phyloP scores from a whole-genome alignment of 345 rosid genomes.

The Aquilaria yunnanensis region DNA sequence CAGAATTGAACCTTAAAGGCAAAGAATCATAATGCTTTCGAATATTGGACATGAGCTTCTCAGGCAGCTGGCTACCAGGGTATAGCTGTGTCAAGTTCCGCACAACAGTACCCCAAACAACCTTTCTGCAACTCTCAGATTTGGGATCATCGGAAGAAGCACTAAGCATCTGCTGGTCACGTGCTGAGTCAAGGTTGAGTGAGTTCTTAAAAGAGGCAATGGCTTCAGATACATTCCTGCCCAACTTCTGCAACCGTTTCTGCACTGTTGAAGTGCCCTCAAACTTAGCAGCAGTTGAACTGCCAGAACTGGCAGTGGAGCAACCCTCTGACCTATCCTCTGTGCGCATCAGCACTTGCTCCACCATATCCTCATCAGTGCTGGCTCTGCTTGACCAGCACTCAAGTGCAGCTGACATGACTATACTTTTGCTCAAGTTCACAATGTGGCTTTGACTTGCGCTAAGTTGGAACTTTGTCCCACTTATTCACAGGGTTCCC shows the following conservation, averaged over 20 bases:
- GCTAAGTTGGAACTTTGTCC: neutral
- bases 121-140: slow-evolving; percentile 56
- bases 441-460: neutral
- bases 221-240: slow-evolving; percentile 84
- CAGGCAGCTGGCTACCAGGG: slow-evolving; percentile 93
- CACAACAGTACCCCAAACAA: slow-evolving; percentile 85
- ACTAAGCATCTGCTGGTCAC: slow-evolving; percentile 20
- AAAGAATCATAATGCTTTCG: slow-evolving; percentile 94
- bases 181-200: slow-evolving; percentile 56
- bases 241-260: slow-evolving; percentile 71
- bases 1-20: slow-evolving; percentile 57
- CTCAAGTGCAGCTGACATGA: slow-evolving; percentile 94
- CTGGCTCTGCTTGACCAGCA: slow-evolving; percentile 93
- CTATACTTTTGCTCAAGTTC: neutral
- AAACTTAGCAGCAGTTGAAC: slow-evolving; percentile 10
- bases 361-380: slow-evolving; percentile 86
- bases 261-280: slow-evolving; percentile 53
- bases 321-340: slow-evolving; percentile 68
- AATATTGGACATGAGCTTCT: slow-evolving; percentile 86
- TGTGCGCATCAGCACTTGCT: slow-evolving; percentile 89
- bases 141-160: slow-evolving; percentile 23
- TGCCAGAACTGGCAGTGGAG: slow-evolving; percentile 9
- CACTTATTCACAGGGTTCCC: neutral
- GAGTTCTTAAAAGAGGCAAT: slow-evolving; percentile 86
- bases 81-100: slow-evolving; percentile 86